Evolutionary conservation across 2,329 filamentous ascomycete species (phyloP), one percentile per base, ranked within the genome.

Genomic region (Thielaviopsis populi): DNA sequence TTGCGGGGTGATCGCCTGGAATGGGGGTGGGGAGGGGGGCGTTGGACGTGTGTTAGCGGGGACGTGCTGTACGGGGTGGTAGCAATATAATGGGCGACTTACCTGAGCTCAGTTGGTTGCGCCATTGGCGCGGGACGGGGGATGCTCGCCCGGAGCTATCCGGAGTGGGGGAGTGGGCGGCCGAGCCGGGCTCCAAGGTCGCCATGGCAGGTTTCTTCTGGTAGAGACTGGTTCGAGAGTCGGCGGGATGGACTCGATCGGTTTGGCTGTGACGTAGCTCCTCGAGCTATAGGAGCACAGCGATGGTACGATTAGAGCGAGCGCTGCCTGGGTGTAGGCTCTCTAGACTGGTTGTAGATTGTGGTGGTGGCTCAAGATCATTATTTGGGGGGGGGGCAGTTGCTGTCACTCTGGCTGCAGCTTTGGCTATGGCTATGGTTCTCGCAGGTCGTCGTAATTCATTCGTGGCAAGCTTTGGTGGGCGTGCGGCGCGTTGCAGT

Each of bases 121-220:
- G 87, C 82, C 87, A 87, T 77, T 88, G 86, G 72, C 87, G 84
- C 68, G 83, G 81, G 48, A 84, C 84, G 68, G 87, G 89, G 72
- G 88, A 89, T 68, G 85, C 83, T 71, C 88, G 87, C 68, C 89
- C 89, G 73, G 90, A 94, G 80, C 87, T 91, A 72, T 89, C 84
- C 70, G 90, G 90, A 67, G 91, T 94, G 69, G 78, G 75, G 65
- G 83, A 84, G 70, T 79, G 46, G 50, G 63, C 54, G 22, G 53
- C 80, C 66, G 79, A 80, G 68, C 77, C 76, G 68, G 58, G 64
- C 30, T 66, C 64, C 22, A 66, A 24, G 60, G 59, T 54, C 53
- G 53, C 50, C 64, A 66, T 66, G 11, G 27, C 30, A 27, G n/a
- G 5, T 19, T 19, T 17, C 30, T 56, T 10, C 37, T 15, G 33